These are phyloP conservation scores for Albophoma yamanashiensis DNA, from an alignment of 2,329 filamentous ascomycete species.

Conservation along the genomic window DNA sequence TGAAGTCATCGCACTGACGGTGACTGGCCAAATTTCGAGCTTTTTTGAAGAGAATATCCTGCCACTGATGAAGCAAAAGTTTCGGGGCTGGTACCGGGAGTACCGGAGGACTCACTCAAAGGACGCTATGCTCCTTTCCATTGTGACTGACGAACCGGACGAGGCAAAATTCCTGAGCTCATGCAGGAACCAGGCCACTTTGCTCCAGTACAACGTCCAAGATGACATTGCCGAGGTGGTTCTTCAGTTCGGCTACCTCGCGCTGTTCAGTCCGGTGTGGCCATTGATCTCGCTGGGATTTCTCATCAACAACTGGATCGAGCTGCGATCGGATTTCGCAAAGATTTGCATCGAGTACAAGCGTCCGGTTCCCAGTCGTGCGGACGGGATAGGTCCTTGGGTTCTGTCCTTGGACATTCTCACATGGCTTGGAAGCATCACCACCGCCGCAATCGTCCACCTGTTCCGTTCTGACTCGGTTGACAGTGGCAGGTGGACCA, in stretches of 20 bases:
- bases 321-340: conserved; percentile 65
- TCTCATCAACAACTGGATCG: conserved; percentile 67
- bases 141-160: conserved; percentile 45
- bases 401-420: conserved; percentile 57
- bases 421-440: conserved; percentile 63
- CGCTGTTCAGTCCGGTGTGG: conserved; percentile 66
- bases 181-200: conserved; percentile 55
- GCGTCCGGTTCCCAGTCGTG: conserved; percentile 56
- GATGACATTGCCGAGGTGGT: conserved; percentile 65
- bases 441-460: conserved; percentile 61
- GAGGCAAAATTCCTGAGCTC: conserved; percentile 54
- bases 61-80: conserved; percentile 55
- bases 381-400: conserved; percentile 67
- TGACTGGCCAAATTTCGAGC: conserved; percentile 61
- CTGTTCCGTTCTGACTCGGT: conserved; percentile 52
- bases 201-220: conserved; percentile 62
- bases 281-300: conserved; percentile 63
- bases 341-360: conserved; percentile 68
- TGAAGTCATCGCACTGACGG: conserved; percentile 65
- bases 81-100: conserved; percentile 32
- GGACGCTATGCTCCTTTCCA: conserved; percentile 34
- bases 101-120: conserved; percentile 21
- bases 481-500: conserved; percentile 49
- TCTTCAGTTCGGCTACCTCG: conserved; percentile 63
- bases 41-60: conserved; percentile 63